Evolutionary conservation across 208 protist genomes (phyloP).

Genomic region (Blechomonas ayalai): DNA sequence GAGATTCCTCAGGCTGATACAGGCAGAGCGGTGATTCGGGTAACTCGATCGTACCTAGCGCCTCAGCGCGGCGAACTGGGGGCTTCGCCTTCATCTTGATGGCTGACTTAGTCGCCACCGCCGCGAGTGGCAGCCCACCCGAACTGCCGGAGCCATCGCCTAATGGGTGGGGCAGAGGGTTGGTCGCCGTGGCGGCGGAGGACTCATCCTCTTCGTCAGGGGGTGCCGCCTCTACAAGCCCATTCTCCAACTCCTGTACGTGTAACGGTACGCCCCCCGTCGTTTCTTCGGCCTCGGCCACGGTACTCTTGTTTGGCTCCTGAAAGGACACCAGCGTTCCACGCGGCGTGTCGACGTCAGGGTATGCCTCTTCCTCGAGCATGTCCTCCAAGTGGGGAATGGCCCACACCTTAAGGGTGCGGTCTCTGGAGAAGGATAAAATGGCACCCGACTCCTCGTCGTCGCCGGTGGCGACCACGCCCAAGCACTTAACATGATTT

Average conservation of each 20-base stretch:
- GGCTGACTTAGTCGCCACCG: conserved; percentile 32
- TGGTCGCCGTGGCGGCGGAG: too few relatives aligned
- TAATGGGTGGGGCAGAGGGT: too few relatives aligned
- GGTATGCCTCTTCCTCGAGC: conserved; percentile 17
- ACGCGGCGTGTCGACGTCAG: conserved; percentile 3
- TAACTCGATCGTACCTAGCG: conserved; percentile 58
- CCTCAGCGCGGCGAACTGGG: conserved; percentile 18
- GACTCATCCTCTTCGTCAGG: too few relatives aligned
- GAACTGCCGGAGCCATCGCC: too few relatives aligned
- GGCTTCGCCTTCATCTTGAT: conserved; percentile 40
- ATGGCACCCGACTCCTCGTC: conserved; percentile 22
- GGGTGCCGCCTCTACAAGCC: too few relatives aligned
- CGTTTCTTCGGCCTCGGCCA: too few relatives aligned
- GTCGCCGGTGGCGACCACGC: conserved; percentile 24
- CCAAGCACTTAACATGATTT: conserved; percentile 42
- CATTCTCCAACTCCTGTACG: too few relatives aligned
- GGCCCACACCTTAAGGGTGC: conserved; percentile 56
- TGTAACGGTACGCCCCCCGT: too few relatives aligned
- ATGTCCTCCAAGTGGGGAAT: conserved; percentile 50
- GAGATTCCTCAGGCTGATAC: conserved; percentile 10
- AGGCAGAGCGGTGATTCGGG: conserved; percentile 34
- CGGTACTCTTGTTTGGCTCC: too few relatives aligned
- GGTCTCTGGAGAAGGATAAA: conserved; percentile 51
- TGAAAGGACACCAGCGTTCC: conserved; percentile 38
- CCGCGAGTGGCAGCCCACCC: not conserved